Evolutionary conservation across 2,329 filamentous ascomycete species (phyloP).

Genomic region (Mycocentrospora acerina): DNA sequence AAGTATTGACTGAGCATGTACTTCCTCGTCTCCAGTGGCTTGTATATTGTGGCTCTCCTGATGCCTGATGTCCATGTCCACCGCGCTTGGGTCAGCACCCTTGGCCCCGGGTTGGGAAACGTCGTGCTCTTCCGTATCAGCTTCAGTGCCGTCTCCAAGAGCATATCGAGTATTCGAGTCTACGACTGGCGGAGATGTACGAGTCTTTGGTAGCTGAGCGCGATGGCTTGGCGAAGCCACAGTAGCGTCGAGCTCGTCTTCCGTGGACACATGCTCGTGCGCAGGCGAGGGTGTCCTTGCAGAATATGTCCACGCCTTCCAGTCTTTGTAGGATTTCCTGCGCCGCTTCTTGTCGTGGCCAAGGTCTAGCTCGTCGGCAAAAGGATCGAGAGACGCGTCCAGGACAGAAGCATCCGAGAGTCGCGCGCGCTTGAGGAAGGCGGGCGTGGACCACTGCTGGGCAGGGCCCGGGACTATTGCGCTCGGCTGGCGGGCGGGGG

Average conservation of each 20-base stretch:
- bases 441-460: slow-evolving; percentile 69
- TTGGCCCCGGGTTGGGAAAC: too few relatives aligned
- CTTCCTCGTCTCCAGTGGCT: too few relatives aligned
- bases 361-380: slow-evolving; percentile 62
- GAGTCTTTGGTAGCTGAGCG: slow-evolving; percentile 27
- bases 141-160: slow-evolving; percentile 32
- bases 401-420: slow-evolving; percentile 69
- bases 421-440: slow-evolving; percentile 69
- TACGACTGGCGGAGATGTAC: slow-evolving; percentile 19
- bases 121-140: slow-evolving; percentile 30
- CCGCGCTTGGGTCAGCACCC: not conserved
- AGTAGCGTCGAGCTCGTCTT: slow-evolving; percentile 16
- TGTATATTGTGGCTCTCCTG: too few relatives aligned
- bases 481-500: slow-evolving; percentile 21
- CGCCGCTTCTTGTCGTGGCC: slow-evolving; percentile 67
- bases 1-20: too few relatives aligned
- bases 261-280: slow-evolving; percentile 42
- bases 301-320: slow-evolving; percentile 71
- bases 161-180: slow-evolving; percentile 58
- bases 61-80: too few relatives aligned
- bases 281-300: slow-evolving; percentile 72
- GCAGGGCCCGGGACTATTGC: slow-evolving; percentile 8
- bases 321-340: slow-evolving; percentile 68
- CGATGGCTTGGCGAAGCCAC: slow-evolving; percentile 26
- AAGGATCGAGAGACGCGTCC: slow-evolving; percentile 63